phyloP scores from a whole-genome alignment of 2,329 filamentous ascomycete species.

The Neofusicoccum laricinum region DNA sequence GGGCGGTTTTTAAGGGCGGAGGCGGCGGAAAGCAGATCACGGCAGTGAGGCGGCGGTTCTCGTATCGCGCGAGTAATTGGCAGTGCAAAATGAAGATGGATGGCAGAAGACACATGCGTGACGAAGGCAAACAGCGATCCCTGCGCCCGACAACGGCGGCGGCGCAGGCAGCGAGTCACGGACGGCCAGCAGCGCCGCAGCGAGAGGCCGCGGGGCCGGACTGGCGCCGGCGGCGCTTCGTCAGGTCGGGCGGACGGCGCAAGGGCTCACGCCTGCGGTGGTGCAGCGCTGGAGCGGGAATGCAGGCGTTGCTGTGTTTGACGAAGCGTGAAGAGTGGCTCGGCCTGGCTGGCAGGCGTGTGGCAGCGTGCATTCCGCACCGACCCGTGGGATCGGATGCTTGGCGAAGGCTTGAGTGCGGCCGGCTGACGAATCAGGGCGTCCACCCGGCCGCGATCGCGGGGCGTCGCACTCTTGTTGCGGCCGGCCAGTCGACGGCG shows the following conservation, averaged over 20 bases:
- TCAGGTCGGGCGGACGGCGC: not conserved
- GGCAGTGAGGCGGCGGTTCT: not conserved
- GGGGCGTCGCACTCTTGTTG: not conserved
- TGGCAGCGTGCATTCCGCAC: constrained; percentile 1
- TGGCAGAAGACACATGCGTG: not conserved
- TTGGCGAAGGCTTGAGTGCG: constrained; percentile 16
- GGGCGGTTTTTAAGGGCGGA: constrained; percentile 52
- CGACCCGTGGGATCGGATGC: constrained; percentile 13
- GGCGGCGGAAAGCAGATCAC: constrained; percentile 50
- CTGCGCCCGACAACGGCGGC: too few relatives aligned
- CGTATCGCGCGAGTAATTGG: not conserved
- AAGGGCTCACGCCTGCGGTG: not conserved
- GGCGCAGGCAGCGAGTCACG: too few relatives aligned
- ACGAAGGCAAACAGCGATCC: not conserved
- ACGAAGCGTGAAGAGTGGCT: not conserved
- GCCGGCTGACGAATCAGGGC: not conserved
- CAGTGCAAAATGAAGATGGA: not conserved
- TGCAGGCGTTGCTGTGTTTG: not conserved
- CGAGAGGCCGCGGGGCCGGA: not conserved
- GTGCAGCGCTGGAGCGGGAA: not conserved
- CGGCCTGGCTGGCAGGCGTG: not conserved
- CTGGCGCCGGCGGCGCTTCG: too few relatives aligned
- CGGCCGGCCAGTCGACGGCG: constrained; percentile 2
- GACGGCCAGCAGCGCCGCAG: not conserved
- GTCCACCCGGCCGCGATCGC: not conserved